These are phyloP conservation scores for Lippia alba DNA, from an alignment of 305 asterid genomes.

Conservation along the genomic window DNA sequence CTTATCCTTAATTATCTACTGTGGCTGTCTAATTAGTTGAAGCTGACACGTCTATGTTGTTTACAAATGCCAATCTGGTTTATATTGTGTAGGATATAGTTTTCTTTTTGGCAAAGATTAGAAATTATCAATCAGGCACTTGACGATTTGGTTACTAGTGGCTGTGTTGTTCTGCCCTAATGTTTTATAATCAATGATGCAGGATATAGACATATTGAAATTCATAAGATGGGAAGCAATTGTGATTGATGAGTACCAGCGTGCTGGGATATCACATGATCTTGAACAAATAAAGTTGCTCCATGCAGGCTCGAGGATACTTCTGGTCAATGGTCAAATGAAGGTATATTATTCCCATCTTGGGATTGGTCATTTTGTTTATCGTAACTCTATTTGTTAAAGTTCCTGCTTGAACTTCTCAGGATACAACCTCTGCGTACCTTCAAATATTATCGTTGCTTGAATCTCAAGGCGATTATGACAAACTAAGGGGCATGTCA, in stretches of 20 bases:
- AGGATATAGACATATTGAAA: constrained; percentile 60
- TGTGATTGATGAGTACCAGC: constrained; percentile 63
- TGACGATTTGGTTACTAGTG: constrained; percentile 25
- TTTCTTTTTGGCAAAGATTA: constrained; percentile 17
- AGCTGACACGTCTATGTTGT: not conserved
- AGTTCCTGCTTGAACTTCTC: constrained; percentile 38
- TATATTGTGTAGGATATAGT: constrained; percentile 13
- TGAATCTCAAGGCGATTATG: constrained; percentile 47
- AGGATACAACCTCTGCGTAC: constrained; percentile 63
- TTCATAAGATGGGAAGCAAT: constrained; percentile 62
- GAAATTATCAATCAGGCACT: constrained; percentile 10
- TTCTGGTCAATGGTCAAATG: constrained; percentile 57
- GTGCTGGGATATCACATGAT: constrained; percentile 38
- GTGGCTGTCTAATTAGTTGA: constrained; percentile 4
- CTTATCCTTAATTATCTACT: constrained; percentile 7
- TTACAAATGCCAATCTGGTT: constrained; percentile 24
- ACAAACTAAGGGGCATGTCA: constrained; percentile 48
- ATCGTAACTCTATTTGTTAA: constrained; percentile 15
- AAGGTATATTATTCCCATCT: constrained; percentile 46
- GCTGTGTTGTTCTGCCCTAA: constrained; percentile 22
- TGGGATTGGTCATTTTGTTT: constrained; percentile 24
- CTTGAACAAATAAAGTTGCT: constrained; percentile 56
- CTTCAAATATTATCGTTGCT: constrained; percentile 57
- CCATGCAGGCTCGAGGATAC: constrained; percentile 49
- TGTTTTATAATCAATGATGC: constrained; percentile 36